Base-by-base conservation (phyloP, 106 monocot species). In the Narthecium ossifragum region DNA sequence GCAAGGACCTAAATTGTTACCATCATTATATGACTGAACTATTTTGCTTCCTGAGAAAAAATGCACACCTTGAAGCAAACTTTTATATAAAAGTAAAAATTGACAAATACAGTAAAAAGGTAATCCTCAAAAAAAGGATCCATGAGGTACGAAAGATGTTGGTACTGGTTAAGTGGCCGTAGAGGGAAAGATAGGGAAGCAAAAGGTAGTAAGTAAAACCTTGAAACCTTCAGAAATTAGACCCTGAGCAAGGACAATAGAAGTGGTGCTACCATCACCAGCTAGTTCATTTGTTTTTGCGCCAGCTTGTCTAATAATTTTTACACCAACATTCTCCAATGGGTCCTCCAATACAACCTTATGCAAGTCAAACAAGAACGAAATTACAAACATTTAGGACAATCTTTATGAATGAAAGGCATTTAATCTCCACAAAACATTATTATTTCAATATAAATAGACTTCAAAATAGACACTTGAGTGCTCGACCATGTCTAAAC, bases 281-380 rank as follows among this genome's bases (percentile, higher is more conserved):
- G 88, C 93, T 55, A 93, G 34, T 63, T 82, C 88, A 61, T 85
- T 88, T 24, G 88, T 93, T 59, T 80, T 88, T 54, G 93, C 85
- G 38, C 79, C 93, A 29, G 93, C 85, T 61, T 93, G 93, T 66
- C 93, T 89, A 32, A 94, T 85, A 70, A 94, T 55, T 46, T 94
- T 94, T 9, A 83, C 93, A 34, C 93, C 93, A 43, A 89, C 61
- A 62, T 94, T 94, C 61, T 94, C 93, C 52, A 94, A 53, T 8
- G 93, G 93, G 33, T 94, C 89, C 65, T 83, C 85, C 70, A 94
- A 66, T 72, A 89, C 89, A 59, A 94, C 57, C 93, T 94, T 72
- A 45, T 46, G 29, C 17, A 31, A 55, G n/a, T 24, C 24, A 37
- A 45, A 58, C 13, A 59, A 30, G 18, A 5, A 21, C n/a, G 41